Base-by-base conservation (phyloP, 1,284 basidiomycete species). In the Tylopilus sp. region DNA sequence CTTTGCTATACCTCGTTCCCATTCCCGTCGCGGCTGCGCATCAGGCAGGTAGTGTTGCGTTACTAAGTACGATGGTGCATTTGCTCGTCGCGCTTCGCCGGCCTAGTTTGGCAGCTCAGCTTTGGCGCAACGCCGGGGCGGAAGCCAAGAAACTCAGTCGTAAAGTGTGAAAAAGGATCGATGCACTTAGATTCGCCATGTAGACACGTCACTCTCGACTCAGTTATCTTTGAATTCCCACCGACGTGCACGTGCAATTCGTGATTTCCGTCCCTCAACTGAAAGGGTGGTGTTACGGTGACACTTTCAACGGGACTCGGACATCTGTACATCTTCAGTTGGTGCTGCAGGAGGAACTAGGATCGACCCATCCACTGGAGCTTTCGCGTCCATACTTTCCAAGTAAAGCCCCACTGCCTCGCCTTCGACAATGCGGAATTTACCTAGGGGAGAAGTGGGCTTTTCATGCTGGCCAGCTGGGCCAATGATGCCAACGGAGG, bases 1-100 rank as follows among this genome's bases (percentile, higher is more conserved):
- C 97, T 0, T 74, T 99, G 15, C 68, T 98, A 26, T 97, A 97
- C 70, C 79, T 99, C 53, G 97, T 99, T 0, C 97, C 97, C 0
- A 81, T 94, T 4, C 89, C 91, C 1, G 74, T 99, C 2, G 97
- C 97, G 2, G 90, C 94, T 9, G 80, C 87, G 33, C 97, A 99
- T 67, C 97, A 99, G 69, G 95, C 92, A 0, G 96, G 96, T 9
- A 92, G 92, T 59, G 85, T 99, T 6, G 79, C 89, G 37, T 74
- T 99, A 13, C 72, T 99, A 28, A 93, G 87, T n/a, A 80, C 88
- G 13, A 82, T 94, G 74, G 71, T 95, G 13, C 90, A 92, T 46
- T 66, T 95, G 2, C 73, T 89, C 4, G 76, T 90, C 9, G 77
- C 84, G 0, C 70, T 97, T 48, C 77, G 92, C 38, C 74, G 78